Evolutionary conservation across 2,329 filamentous ascomycete genomes (phyloP), one percentile per base, ranked within the genome.

Genomic region (Colletotrichum sp.): DNA sequence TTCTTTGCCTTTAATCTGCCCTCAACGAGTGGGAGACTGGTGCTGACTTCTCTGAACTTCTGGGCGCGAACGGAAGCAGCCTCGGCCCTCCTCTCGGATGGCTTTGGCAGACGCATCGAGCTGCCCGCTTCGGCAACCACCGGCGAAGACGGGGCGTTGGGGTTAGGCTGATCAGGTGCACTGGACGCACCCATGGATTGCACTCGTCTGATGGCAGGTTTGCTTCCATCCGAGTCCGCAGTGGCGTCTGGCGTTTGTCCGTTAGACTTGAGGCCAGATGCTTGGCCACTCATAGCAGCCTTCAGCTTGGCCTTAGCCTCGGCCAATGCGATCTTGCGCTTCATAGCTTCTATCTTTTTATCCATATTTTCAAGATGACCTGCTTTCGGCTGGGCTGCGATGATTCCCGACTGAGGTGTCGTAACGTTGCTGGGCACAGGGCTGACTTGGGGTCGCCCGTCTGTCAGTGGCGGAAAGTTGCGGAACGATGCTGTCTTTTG

Each of bases 271-370:
- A 34, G 63, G 8, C 43, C 60, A 61, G 69, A 60, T 21, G 75
- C 26, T 30, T 71, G 71, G 24, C 55, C 60, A 52, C n/a, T 75
- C 64, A 75, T 67, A 28, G 68, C 65, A 36, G 64, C 66, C 72
- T 86, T 88, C 63, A 84, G 83, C 79, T 86, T 89, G 80, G 88
- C 88, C 79, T 88, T 89, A 12, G 90, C 90, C 81, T 92, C 90
- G 18, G 89, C 89, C 78, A 91, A 88, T 3, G 90, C 90, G 79
- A 92, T 92, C 78, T 85, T 89, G 38, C 86, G 86, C 80, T 91
- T 92, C 85, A 93, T 89, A 68, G 89, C 87, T 79, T 92, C 89
- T 36, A 94, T 93, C 77, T 90, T 87, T 72, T 88, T 89, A 77
- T 90, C 88, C 83, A 91, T 91, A 52, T 83, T 85, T 60, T 86